phyloP scores from a whole-genome alignment of 2,329 filamentous ascomycete species.

The Cephalotrichum gorgonifer region DNA sequence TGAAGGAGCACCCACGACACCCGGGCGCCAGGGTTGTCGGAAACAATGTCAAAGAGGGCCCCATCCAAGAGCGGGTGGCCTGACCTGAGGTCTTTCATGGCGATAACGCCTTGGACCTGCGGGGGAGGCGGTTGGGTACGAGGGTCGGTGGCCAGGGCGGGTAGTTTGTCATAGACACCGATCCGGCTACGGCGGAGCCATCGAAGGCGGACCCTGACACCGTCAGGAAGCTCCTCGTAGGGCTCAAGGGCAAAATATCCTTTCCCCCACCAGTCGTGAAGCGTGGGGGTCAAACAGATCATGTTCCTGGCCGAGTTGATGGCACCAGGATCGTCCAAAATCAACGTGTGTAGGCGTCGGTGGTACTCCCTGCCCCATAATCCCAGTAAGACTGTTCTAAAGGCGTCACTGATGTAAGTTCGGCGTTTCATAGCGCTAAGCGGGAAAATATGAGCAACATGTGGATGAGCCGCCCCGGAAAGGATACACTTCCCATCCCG shows the following conservation, averaged over 20 bases:
- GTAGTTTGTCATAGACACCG: background rate
- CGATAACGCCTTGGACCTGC: background rate
- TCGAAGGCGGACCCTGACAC: background rate
- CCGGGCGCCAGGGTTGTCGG: background rate
- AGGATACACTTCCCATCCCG: background rate
- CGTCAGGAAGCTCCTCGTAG: background rate
- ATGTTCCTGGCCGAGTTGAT: background rate
- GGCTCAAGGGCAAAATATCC: background rate
- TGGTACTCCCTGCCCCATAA: background rate
- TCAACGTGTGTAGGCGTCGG: background rate
- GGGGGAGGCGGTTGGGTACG: background rate
- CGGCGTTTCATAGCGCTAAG: background rate
- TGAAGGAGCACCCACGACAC: background rate
- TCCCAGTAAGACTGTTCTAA: background rate
- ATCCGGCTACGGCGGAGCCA: background rate
- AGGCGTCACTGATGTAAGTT: background rate
- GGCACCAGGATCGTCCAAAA: background rate
- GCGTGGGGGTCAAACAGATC: background rate
- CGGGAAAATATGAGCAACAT: background rate
- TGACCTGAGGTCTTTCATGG: background rate
- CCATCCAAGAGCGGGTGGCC: background rate
- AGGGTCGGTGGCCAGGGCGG: background rate
- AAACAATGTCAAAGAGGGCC: background rate
- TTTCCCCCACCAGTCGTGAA: background rate
- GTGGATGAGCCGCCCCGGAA: background rate